phyloP scores from a whole-genome alignment of 805 yeast species.

The Candida arabinofermentans region DNA sequence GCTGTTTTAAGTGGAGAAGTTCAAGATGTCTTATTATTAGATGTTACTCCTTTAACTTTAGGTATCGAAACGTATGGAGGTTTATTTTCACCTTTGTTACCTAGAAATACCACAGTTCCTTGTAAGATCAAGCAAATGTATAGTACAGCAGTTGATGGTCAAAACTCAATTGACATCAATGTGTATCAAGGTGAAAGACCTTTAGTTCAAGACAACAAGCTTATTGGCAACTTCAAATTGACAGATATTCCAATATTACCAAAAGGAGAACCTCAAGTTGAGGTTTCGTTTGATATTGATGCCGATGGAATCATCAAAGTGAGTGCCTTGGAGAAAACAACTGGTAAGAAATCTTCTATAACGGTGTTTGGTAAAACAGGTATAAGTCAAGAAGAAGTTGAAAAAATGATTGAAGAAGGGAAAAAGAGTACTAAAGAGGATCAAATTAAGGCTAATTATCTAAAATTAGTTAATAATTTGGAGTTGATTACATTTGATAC shows the following conservation, averaged over 20 bases:
- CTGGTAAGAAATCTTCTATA: slow-evolving; percentile 90
- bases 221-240: slow-evolving; percentile 90
- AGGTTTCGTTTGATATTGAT: slow-evolving; percentile 91
- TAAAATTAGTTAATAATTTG: slow-evolving; percentile 72
- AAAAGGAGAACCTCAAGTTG: slow-evolving; percentile 86
- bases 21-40: slow-evolving; percentile 83
- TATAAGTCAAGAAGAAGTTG: slow-evolving; percentile 83
- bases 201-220: slow-evolving; percentile 90
- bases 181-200: slow-evolving; percentile 98
- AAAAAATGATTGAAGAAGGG: slow-evolving; percentile 86
- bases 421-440: slow-evolving; percentile 86
- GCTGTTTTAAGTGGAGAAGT: slow-evolving; percentile 95
- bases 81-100: slow-evolving; percentile 82
- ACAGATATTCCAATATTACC: slow-evolving; percentile 89
- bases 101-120: slow-evolving; percentile 91
- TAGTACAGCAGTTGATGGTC: slow-evolving; percentile 94
- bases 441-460: slow-evolving; percentile 37
- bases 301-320: slow-evolving; percentile 97
- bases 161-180: slow-evolving; percentile 90
- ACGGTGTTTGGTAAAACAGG: slow-evolving; percentile 97
- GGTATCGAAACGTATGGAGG: slow-evolving; percentile 98
- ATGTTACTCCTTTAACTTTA: slow-evolving; percentile 82
- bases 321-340: slow-evolving; percentile 88
- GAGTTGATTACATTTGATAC: slow-evolving; percentile 34
- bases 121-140: slow-evolving; percentile 90